A percentile compares a stretch with the other conserved stretches of the same genome.
phyloP scores from a whole-genome alignment of 139 green algal species.

The Picochlorum costavermella region DNA sequence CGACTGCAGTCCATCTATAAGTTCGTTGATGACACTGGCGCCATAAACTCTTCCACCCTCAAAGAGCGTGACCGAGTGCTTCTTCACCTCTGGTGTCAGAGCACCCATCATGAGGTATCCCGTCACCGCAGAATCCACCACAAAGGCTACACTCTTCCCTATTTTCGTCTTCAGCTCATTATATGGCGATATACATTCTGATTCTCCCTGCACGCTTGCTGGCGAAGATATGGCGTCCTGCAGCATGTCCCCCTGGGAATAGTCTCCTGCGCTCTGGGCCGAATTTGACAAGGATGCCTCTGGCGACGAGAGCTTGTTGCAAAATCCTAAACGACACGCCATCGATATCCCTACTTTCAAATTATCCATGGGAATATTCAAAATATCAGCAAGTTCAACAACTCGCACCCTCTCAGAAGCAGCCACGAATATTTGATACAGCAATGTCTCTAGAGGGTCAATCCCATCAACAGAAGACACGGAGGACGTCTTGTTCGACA shows the following conservation, averaged over 20 bases:
- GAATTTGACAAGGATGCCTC: not conserved
- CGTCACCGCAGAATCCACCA: constrained; percentile 83
- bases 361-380: constrained; percentile 28
- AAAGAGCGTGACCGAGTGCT: constrained; percentile 55
- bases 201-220: not conserved
- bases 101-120: constrained; percentile 89
- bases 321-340: constrained; percentile 78
- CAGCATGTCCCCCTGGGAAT: not conserved
- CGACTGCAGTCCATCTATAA: constrained; percentile 48
- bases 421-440: constrained; percentile 88
- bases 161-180: not conserved
- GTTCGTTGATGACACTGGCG: constrained; percentile 54
- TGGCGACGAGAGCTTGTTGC: constrained; percentile 5
- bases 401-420: constrained; percentile 70
- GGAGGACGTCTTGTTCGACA: constrained; percentile 74
- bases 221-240: not conserved
- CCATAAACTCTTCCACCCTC: constrained; percentile 77
- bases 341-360: constrained; percentile 45
- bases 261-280: not conserved
- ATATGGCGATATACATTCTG: not conserved
- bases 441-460: constrained; percentile 76
- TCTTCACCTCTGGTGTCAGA: constrained; percentile 38
- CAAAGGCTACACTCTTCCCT: constrained; percentile 53
- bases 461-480: constrained; percentile 23
- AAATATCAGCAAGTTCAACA: constrained; percentile 45